phyloP scores from a whole-genome alignment of 2,329 filamentous ascomycete genomes.

The Botryotinia calthae region DNA sequence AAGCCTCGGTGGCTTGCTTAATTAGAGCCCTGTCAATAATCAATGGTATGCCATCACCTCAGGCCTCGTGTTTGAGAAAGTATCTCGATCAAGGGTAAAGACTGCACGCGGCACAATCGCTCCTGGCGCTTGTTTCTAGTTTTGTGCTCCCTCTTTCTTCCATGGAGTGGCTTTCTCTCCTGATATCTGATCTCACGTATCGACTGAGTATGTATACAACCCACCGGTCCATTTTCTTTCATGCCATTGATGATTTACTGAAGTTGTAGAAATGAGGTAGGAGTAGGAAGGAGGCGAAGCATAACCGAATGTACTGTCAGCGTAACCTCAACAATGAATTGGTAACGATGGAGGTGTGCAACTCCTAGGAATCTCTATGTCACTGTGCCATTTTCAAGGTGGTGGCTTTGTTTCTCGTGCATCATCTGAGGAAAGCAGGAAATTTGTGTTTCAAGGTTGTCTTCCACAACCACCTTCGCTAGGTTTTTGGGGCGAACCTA shows the following conservation, averaged over 20 bases:
- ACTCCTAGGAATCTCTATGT: neutral
- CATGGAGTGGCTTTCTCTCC: neutral
- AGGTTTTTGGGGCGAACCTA: neutral
- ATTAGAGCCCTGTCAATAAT: neutral
- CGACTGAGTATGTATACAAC: neutral
- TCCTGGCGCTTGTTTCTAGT: constrained; percentile 22
- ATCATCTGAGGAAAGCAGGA: constrained; percentile 13
- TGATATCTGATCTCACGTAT: constrained; percentile 1
- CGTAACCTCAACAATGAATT: neutral
- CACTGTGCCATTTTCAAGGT: neutral
- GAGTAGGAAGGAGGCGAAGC: constrained; percentile 16
- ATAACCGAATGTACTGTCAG: constrained; percentile 2
- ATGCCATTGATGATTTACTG: neutral
- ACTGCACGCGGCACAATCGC: constrained; percentile 5
- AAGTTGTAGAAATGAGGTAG: neutral
- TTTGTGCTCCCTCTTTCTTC: neutral
- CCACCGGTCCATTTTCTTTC: neutral
- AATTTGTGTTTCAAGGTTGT: constrained; percentile 18
- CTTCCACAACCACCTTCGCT: neutral
- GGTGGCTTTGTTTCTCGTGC: constrained; percentile 3
- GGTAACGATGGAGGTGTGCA: neutral
- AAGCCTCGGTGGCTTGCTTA: neutral
- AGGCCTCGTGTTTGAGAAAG: constrained; percentile 12
- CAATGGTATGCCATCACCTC: neutral
- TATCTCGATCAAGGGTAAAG: constrained; percentile 6